Percentiles rank a stretch among this genome's conserved stretches.
Evolutionary conservation across 805 yeast species (phyloP).

Genomic region (Nakazawaea anatomiae): DNA sequence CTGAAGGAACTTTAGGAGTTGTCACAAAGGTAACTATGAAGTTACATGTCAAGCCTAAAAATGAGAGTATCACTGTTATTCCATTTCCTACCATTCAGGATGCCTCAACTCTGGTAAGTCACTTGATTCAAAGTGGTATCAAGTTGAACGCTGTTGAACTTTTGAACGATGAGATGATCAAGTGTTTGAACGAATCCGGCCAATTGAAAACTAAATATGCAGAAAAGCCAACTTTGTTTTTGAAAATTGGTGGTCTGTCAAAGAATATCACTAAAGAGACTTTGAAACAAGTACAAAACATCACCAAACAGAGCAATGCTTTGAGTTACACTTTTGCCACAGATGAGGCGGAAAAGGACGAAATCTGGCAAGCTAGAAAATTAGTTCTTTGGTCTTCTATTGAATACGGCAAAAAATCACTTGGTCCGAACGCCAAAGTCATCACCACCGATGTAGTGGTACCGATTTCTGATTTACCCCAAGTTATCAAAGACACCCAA

Average conservation of each 20-base stretch:
- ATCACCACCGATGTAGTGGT: conserved; percentile 75
- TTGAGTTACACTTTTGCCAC: conserved; percentile 49
- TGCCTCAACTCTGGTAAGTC: conserved; percentile 55
- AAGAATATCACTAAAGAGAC: conserved; percentile 33
- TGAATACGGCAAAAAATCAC: conserved; percentile 43
- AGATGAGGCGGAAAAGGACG: conserved; percentile 48
- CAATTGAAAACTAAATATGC: conserved; percentile 44
- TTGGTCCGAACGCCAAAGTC: conserved; percentile 44
- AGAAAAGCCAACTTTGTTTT: conserved; percentile 53
- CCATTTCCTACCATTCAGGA: conserved; percentile 52
- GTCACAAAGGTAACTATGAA: conserved; percentile 55
- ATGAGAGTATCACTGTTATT: conserved; percentile 56
- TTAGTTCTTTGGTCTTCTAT: conserved; percentile 50
- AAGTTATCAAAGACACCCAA: conserved; percentile 48
- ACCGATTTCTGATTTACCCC: conserved; percentile 54
- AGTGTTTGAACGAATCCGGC: conserved; percentile 43
- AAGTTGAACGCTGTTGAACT: conserved; percentile 66
- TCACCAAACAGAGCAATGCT: conserved; percentile 41
- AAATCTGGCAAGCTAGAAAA: conserved; percentile 65
- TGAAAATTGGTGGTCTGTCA: conserved; percentile 43
- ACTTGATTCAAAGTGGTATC: conserved; percentile 52
- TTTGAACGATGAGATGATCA: conserved; percentile 57
- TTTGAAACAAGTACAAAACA: conserved; percentile 35
- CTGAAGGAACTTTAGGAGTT: conserved; percentile 64
- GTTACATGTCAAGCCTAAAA: conserved; percentile 44